Base-by-base conservation (phyloP, 2,329 filamentous ascomycete species). In the Diaporthe australafricana region DNA sequence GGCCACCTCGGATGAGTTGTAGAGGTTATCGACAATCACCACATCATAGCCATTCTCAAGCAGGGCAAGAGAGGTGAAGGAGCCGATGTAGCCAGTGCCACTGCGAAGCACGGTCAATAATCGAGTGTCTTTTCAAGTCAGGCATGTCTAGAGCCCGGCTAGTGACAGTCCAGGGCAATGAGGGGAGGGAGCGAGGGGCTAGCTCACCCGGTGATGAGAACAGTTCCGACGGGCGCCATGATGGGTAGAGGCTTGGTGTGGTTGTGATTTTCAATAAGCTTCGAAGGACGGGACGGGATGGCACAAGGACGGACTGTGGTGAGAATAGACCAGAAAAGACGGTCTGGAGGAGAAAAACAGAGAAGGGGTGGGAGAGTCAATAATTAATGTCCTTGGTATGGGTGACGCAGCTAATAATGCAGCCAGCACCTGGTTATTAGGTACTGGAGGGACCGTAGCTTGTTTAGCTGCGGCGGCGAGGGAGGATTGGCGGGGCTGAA, bases 51-150 rank as follows among this genome's bases (percentile, higher is more conserved):
- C 95, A 80, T 96, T 93, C 81, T 98, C 89, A 77, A 99, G 94
- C 32, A 99, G 93, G 68, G 95, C 92, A 66, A 99, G 91, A 70
- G 94, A 88, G 74, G 96, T 99, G 88, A 98, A 98, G 65, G 96
- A 98, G 82, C 96, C 96, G 84, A 99, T 99, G 88, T 99, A 99
- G 86, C 96, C 96, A 76, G 95, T 98, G 80, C 96, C 96, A 89
- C 96, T 98, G 81, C 73, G 77, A 77, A 76, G 77, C 77, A 75
- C 74, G 65, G 75, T 78, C 72, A 79, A 76, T 73, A 63, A 72
- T 68, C 52, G 27, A 16, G 45, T 25, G n/a, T 14, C 42, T 5
- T 25, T 45, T 17, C n/a, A 30, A 6, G 30, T 3, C 42, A 11
- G 30, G 42, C 60, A 48, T 47, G 40, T 63, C 45, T 27, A 27